Conservation (phyloP, 2,329 filamentous ascomycete species). For the Xenoacremonium recifei region DNA sequence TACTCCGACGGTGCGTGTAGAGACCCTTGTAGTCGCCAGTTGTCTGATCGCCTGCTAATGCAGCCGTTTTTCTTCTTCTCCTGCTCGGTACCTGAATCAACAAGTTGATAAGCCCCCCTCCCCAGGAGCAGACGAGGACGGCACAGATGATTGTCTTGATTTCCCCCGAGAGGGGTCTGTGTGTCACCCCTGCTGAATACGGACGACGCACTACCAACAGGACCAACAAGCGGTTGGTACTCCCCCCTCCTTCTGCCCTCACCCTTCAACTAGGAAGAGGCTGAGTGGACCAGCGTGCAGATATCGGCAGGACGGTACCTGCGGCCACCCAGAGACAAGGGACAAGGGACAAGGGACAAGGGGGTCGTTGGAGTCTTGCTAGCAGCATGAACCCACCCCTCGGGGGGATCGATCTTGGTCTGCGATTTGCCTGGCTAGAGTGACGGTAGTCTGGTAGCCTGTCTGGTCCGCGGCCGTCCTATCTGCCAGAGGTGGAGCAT, state of each 20-base stretch:
- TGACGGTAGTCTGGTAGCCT: slow-evolving; percentile 14
- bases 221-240: slow-evolving; percentile 21
- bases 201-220: slow-evolving; percentile 25
- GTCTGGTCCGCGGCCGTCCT: no score
- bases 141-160: slow-evolving; percentile 33
- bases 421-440: slow-evolving; percentile 10
- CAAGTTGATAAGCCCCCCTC: slow-evolving; percentile 21
- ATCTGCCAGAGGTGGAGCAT: slow-evolving; percentile 10
- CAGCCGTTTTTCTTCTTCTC: slow-evolving; percentile 28
- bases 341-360: slow-evolving; percentile 4
- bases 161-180: slow-evolving; percentile 31
- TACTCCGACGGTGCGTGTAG: slow-evolving; percentile 24
- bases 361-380: slow-evolving; percentile 10
- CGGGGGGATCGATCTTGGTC: slow-evolving; percentile 17
- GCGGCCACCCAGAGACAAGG: slow-evolving; percentile 24
- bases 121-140: slow-evolving; percentile 24
- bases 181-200: slow-evolving; percentile 30
- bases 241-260: slow-evolving; percentile 14
- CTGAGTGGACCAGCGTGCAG: slow-evolving; percentile 28
- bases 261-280: no score
- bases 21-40: slow-evolving; percentile 21
- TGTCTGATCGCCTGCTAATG: slow-evolving; percentile 23
- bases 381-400: slow-evolving; percentile 13
- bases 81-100: slow-evolving; percentile 29
- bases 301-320: slow-evolving; percentile 31